Evolutionary conservation across 352 stramenopile species (phyloP).

Genomic region (Globisporangium parvum): DNA sequence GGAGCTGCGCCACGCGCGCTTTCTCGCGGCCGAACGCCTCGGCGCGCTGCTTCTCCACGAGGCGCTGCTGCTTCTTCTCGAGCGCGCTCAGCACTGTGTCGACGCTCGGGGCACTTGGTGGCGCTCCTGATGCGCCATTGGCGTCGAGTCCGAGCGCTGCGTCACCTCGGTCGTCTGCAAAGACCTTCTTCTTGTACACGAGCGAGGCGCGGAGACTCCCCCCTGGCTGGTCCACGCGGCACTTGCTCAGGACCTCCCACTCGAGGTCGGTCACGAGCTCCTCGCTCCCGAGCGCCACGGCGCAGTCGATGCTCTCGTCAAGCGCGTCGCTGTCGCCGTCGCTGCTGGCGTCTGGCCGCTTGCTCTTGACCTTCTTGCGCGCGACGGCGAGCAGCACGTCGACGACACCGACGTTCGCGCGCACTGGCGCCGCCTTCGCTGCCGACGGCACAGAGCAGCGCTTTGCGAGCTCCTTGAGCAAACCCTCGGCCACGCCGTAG

Average conservation of each 20-base stretch:
- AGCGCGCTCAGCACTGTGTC: constrained; percentile 42
- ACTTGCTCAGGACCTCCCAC: constrained; percentile 61
- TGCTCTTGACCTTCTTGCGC: constrained; percentile 52
- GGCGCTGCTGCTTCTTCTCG: constrained; percentile 45
- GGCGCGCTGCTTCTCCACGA: constrained; percentile 24
- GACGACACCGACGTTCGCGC: constrained; percentile 47
- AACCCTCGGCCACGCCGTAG: constrained; percentile 69
- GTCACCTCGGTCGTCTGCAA: constrained; percentile 34
- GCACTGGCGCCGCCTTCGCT: constrained; percentile 9
- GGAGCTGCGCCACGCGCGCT: constrained; percentile 35
- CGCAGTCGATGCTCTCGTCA: constrained; percentile 58
- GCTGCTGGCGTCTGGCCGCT: constrained; percentile 17
- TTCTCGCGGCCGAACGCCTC: constrained; percentile 60
- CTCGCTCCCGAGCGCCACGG: constrained; percentile 18
- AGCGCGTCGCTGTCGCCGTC: constrained; percentile 22
- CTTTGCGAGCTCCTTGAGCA: constrained; percentile 70
- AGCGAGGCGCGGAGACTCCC: constrained; percentile 45
- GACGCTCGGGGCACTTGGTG: constrained; percentile 7
- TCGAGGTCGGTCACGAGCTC: constrained; percentile 71
- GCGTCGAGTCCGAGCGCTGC: constrained; percentile 15
- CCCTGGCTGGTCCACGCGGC: constrained; percentile 35
- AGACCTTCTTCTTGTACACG: constrained; percentile 45
- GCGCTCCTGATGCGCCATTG: background rate
- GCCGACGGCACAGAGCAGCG: constrained; percentile 16
- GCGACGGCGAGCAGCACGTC: constrained; percentile 48